Base-by-base conservation (phyloP, 495 filamentous ascomycete genomes). In the Acidiella bohemica region DNA sequence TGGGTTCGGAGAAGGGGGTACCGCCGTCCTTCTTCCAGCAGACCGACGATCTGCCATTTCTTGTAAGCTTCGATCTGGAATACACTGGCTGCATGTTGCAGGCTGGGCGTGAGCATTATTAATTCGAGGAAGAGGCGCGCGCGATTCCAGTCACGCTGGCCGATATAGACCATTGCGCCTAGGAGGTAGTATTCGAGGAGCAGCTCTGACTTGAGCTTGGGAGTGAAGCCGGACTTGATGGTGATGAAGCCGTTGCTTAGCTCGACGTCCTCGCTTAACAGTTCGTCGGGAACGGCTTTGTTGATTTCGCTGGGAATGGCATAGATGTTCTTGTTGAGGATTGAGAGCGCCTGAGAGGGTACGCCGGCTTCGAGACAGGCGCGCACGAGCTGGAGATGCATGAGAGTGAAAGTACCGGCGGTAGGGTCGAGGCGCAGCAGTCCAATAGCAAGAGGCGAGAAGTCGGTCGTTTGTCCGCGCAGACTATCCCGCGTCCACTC, bases 11-110 rank as follows among this genome's bases (percentile, higher is more conserved):
- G 70, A 32, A 63, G 41, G 3, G 54, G 34, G 56, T 48, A 61
- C 50, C 79, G 70, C 59, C 72, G 78, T 53, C 88, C 88, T 29
- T 76, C 62, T 14, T 68, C 64, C 8, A 96, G 65, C 26, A 93
- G 61, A 25, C 74, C 71, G 4, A 87, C 71, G n/a, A 97, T 62
- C 7, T 90, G 58, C 80, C 84, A 93, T 62, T 92, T 95, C 58
- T 88, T 93, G 65, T 93, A 92, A 11, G 83, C 84, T 51, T 93
- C 85, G 2, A 81, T 67, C 78, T 86, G 84, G 21, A 90, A 68
- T 58, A 75, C 78, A 59, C 77, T 88, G 14, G 71, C 66, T 10
- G 67, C 59, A 17, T 60, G 66, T 12, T 61, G 61, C 11, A 59
- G 61, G 1, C 71, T 62, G 7, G 86, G 86, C 27, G 68, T 70